Evolutionary conservation across 2,329 filamentous ascomycete genomes (phyloP).

Genomic region (Pleoardoris graminearum): DNA sequence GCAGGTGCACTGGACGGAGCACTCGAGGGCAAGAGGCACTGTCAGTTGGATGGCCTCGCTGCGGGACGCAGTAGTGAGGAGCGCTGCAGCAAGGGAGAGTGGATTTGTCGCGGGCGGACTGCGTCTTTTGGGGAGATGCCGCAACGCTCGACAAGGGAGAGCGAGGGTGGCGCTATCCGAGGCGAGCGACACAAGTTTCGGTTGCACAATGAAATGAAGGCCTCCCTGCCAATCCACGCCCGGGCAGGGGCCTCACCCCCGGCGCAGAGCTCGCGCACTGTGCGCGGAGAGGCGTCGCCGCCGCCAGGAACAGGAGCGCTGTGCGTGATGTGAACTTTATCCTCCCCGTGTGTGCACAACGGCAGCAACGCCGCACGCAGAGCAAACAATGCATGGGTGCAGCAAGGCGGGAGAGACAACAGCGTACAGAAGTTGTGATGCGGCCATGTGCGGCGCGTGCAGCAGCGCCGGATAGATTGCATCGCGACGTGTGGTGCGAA

Average conservation of each 20-base stretch:
- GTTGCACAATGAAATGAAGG: constrained; percentile 41
- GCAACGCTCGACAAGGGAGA: constrained; percentile 31
- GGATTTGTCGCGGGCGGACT: constrained; percentile 22
- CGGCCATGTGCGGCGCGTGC: neutral
- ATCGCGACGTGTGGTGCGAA: constrained; percentile 14
- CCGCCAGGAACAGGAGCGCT: constrained; percentile 23
- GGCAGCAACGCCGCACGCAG: neutral
- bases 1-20: constrained; percentile 24
- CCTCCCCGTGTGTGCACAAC: constrained; percentile 13
- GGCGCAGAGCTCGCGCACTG: constrained; percentile 22
- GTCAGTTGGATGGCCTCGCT: constrained; percentile 39
- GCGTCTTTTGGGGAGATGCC: constrained; percentile 43
- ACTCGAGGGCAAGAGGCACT: constrained; percentile 27
- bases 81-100: constrained; percentile 40
- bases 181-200: constrained; percentile 39
- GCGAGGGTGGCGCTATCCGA: constrained; percentile 36
- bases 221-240: constrained; percentile 35
- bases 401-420: neutral
- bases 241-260: constrained; percentile 25
- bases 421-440: neutral
- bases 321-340: constrained; percentile 16
- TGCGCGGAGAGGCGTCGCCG: constrained; percentile 30
- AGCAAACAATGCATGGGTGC: neutral
- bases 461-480: constrained; percentile 10
- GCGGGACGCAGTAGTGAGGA: constrained; percentile 43